Conservation (phyloP, 208 protist species). For the Trypanosoma cruzi region DNA sequence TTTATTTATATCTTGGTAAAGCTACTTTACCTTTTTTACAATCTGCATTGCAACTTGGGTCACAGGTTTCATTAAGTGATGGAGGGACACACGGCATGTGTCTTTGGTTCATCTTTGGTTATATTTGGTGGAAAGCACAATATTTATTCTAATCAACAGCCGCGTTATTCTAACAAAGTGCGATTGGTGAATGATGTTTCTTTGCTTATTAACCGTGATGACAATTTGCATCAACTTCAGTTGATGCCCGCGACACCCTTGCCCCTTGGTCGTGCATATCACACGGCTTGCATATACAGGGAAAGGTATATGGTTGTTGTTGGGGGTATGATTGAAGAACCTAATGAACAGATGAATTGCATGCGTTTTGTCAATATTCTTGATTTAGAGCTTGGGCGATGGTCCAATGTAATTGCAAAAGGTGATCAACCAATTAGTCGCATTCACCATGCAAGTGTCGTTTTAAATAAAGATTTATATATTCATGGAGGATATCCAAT, state of each 20-base stretch:
- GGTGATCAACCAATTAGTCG: conserved; percentile 19
- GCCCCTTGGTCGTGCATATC: conserved; percentile 13
- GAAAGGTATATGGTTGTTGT: conserved; percentile 14
- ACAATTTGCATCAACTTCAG: neutral
- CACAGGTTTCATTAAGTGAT: neutral
- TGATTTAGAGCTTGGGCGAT: neutral
- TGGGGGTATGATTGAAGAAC: conserved; percentile 15
- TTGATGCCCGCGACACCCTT: conserved; percentile 1
- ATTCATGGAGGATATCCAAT: conserved; percentile 19
- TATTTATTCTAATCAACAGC: neutral
- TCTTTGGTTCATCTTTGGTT: conserved; percentile 3
- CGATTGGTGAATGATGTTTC: neutral
- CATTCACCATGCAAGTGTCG: conserved; percentile 6
- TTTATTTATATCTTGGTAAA: too few relatives aligned
- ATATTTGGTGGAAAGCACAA: conserved; percentile 19
- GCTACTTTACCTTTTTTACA: too few relatives aligned
- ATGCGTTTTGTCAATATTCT: conserved; percentile 17
- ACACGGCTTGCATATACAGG: conserved; percentile 10
- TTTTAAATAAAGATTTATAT: conserved; percentile 6
- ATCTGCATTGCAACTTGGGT: too few relatives aligned
- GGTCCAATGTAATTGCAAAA: conserved; percentile 8
- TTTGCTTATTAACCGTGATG: neutral
- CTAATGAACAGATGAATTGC: conserved; percentile 2
- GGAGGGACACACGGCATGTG: conserved; percentile 18
- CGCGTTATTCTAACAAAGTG: conserved; percentile 5